A percentile compares a stretch with the other conserved stretches of the same genome.
Conservation (phyloP, 768 basidiomycete genomes). For the Cyathus striatus region DNA sequence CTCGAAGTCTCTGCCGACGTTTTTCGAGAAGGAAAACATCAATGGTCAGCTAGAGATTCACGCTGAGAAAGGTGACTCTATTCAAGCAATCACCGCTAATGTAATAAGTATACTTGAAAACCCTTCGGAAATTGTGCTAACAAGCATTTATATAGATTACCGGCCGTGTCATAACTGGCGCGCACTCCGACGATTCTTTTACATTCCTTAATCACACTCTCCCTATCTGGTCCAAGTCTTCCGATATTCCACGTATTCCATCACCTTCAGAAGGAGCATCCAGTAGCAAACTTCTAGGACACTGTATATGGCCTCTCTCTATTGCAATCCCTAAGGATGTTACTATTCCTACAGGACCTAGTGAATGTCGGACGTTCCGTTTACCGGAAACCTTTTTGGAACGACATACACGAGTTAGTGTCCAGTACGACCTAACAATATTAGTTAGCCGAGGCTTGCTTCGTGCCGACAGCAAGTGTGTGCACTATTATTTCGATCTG, state of each 20-base stretch:
- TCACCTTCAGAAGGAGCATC: slow-evolving; percentile 35
- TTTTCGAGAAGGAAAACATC: slow-evolving; percentile 51
- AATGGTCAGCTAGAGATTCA: slow-evolving; percentile 40
- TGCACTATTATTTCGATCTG: slow-evolving; percentile 1
- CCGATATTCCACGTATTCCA: slow-evolving; percentile 31
- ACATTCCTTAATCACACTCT: slow-evolving; percentile 39
- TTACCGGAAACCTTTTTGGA: slow-evolving; percentile 52
- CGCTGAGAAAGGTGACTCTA: slow-evolving; percentile 48
- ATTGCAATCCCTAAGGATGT: slow-evolving; percentile 39
- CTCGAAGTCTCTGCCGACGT: slow-evolving; percentile 43
- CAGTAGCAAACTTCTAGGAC: slow-evolving; percentile 39
- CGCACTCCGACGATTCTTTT: slow-evolving; percentile 33
- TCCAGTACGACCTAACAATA: slow-evolving; percentile 47
- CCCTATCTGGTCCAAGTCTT: slow-evolving; percentile 44
- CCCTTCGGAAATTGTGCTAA: background rate
- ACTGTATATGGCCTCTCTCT: slow-evolving; percentile 43
- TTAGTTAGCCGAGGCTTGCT: slow-evolving; percentile 42
- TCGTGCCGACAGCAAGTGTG: slow-evolving; percentile 41
- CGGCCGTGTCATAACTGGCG: slow-evolving; percentile 47
- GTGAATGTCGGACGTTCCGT: slow-evolving; percentile 31
- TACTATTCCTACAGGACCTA: slow-evolving; percentile 29
- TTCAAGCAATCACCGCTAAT: slow-evolving; percentile 38
- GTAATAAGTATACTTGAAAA: slow-evolving; percentile 22
- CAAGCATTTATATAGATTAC: slow-evolving; percentile 29
- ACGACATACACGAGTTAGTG: slow-evolving; percentile 39